Evolutionary conservation across 805 yeast species (phyloP), one percentile per base, ranked within the genome.

Genomic region (Jamesozyma spencerorum): DNA sequence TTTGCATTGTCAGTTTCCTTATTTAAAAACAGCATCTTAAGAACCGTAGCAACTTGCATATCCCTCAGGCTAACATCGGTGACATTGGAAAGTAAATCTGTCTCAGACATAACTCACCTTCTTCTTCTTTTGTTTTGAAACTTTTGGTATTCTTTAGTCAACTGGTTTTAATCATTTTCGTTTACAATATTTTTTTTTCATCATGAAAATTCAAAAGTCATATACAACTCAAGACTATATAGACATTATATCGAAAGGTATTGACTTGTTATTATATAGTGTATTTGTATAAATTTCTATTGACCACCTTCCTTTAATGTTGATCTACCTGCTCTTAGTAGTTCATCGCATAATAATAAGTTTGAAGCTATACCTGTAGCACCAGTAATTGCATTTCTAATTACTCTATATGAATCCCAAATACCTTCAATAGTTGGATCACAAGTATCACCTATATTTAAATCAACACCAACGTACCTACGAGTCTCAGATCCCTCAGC

Each of bases 321-420:
- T 12, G 95, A 85, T 53, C 94, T 77, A 37, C 99, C 99, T 2
- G 99, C 99, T 68, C 90, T 87, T 57, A 92, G 73, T 49, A 92
- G 72, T 66, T 92, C 98, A 66, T 92, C 99, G 70, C 98, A 92
- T 47, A 92, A 71, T 49, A 92, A 72, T 54, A 92, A 68, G 60
- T 92, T 92, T 47, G 92, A 80, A 1, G 98, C 90, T 55, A 92
- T 92, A 40, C 96, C 95, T 1, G 94, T 82, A 30, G 97, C 95
- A 35, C 94, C 80, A 38, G 87, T 78, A 40, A 92, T 70, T 8
- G 95, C 95, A 61, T 92, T 92, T 68, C 98, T 79, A 45, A 92
- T 68, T 31, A 92, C 98, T 50, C 98, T 72, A 69, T 76, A 92
- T 19, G 95, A 84, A 65, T 92, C 99, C 94, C 96, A 92, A 43